Evolutionary conservation across 2,329 filamentous ascomycete species (phyloP).

Genomic region (Cytospora chrysosperma): DNA sequence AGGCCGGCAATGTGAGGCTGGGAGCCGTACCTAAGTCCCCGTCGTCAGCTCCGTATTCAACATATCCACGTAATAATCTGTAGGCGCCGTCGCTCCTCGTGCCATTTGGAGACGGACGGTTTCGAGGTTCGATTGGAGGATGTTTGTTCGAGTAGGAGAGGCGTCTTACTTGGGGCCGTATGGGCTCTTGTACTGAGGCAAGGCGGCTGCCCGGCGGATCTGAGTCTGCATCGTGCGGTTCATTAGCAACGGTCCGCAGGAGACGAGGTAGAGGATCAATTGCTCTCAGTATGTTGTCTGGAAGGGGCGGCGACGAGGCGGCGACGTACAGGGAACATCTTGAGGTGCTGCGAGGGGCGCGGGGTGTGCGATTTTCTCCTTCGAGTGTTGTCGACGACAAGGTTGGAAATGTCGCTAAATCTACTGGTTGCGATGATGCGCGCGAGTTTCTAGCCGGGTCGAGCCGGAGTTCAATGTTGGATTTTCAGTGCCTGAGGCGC

Average conservation of each 20-base stretch:
- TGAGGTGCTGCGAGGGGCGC: conserved; percentile 27
- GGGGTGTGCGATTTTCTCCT: conserved; percentile 29
- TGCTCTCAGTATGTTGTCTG: neutral
- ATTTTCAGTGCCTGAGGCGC: conserved; percentile 21
- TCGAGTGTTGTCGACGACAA: conserved; percentile 29
- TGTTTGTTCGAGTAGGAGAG: conserved; percentile 6
- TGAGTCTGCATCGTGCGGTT: conserved; percentile 41
- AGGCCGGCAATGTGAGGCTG: conserved; percentile 56
- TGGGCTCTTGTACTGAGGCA: conserved; percentile 56
- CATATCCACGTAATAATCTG: neutral
- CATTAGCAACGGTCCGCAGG: conserved; percentile 32
- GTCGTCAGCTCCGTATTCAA: conserved; percentile 31
- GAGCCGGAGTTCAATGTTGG: conserved; percentile 14
- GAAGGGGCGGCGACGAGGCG: neutral
- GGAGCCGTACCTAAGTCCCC: conserved; percentile 53
- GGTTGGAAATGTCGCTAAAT: conserved; percentile 22
- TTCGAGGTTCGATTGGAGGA: neutral
- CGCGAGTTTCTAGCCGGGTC: conserved; percentile 23
- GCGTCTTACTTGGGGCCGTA: conserved; percentile 65
- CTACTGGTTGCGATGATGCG: conserved; percentile 23
- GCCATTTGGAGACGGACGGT: neutral
- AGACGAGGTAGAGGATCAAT: neutral
- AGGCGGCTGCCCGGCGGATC: conserved; percentile 37
- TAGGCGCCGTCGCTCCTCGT: neutral
- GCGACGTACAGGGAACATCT: conserved; percentile 33